Evolutionary conservation across 352 stramenopile species (phyloP), one percentile per base, ranked within the genome.

Genomic region (Phytophthora rubi): DNA sequence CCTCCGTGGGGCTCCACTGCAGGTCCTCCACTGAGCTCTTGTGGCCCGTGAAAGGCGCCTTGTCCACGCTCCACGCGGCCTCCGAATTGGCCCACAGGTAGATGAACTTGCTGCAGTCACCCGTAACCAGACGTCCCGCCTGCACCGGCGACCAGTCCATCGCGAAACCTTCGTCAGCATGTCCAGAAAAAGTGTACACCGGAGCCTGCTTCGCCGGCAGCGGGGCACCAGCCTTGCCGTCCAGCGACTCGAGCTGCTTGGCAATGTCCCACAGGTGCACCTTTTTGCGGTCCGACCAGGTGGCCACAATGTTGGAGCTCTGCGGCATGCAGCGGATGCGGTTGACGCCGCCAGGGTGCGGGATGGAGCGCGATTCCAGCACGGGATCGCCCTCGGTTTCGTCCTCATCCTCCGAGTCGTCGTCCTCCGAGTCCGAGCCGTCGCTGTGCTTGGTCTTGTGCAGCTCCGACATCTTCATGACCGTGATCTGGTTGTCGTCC

Each of bases 401-500:
- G n/a, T 98, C 90, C n/a, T 98, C 89, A 15, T 97, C 88, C 51
- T 97, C 93, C 26, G 92, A 86, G 52, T 94, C 84, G 3, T 92
- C 86, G 18, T 77, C 79, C 28, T 95, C 88, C 15, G 87, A 86
- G 68, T 95, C 85, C 37, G 81, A 91, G 62, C 83, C 81, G 57
- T 89, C 80, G 53, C 78, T 91, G 60, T 93, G 81, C 80, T 98
- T 92, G 42, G 94, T 98, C 74, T 97, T 97, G 81, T 98, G 88
- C 59, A 99, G 75, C 64, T 99, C 97, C 52, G 91, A 97, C 80
- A 99, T 94, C 80, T 99, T 98, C 83, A 99, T 95, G 37, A 99
- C 74, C n/a, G 90, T 98, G 52, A 99, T 86, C 77, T 99, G 93
- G 85, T 99, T 99, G 53, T 97, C 89, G 26, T 97, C 82, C 2